These are phyloP conservation scores for Limnomonas spitsbergensis DNA, from an alignment of 139 green algal species.

Conservation along the genomic window DNA sequence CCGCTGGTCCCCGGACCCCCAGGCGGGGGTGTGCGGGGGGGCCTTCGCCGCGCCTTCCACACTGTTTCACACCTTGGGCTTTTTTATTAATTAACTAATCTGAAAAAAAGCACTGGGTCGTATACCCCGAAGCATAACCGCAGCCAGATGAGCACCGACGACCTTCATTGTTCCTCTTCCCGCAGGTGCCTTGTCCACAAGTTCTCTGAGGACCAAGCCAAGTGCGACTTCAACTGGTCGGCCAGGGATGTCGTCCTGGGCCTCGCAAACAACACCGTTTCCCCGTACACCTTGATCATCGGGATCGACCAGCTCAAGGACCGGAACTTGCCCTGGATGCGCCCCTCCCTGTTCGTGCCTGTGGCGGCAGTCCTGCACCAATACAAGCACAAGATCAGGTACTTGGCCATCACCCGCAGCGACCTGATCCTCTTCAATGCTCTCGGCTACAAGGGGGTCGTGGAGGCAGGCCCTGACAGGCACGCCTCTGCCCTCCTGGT, in stretches of 20 bases:
- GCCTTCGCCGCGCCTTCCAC: too few species aligned
- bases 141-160: too few species aligned
- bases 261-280: slow-evolving; percentile 9
- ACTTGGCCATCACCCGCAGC: neutral
- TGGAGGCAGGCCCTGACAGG: neutral
- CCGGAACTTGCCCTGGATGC: slow-evolving; percentile 20
- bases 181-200: slow-evolving; percentile 23
- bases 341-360: slow-evolving; percentile 15
- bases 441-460: neutral
- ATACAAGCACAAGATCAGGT: slow-evolving; percentile 3
- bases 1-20: too few species aligned
- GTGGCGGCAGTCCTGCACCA: slow-evolving; percentile 13
- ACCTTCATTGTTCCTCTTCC: too few species aligned
- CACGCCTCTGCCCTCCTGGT: neutral
- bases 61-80: too few species aligned
- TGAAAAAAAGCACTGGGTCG: too few species aligned
- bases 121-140: too few species aligned
- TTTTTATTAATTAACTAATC: too few species aligned
- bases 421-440: slow-evolving; percentile 17
- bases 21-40: too few species aligned
- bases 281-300: slow-evolving; percentile 14
- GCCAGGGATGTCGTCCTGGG: slow-evolving; percentile 2
- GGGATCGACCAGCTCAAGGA: slow-evolving; percentile 12
- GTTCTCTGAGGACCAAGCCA: slow-evolving; percentile 7
- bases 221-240: slow-evolving; percentile 21